Evolutionary conservation across 23 red algal species (phyloP), one percentile per base, ranked within the genome.

Genomic region (Porphyridium purpureum): DNA sequence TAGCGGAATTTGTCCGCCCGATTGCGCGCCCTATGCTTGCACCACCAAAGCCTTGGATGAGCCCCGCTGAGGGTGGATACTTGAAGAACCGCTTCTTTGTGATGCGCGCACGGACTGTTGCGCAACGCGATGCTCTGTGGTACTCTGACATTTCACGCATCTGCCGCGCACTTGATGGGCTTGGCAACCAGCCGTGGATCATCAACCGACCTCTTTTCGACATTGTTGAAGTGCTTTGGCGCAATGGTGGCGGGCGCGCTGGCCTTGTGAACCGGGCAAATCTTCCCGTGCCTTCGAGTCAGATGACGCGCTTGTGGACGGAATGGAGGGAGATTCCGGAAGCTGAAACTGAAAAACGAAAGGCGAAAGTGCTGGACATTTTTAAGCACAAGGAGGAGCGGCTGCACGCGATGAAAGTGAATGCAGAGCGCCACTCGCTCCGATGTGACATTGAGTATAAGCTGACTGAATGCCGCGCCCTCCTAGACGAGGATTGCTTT

Each of bases 361-460:
- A 44, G 11, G 38, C 38, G 17, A 11, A 44, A 17, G 38, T 11
- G 38, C 11, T 11, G 11, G 38, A 11, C 17, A 17, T 11, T 44
- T 17, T 11, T 17, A 17, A 44, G 38, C 17, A 44, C 17, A 44
- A 17, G 17, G 17, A 44, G 38, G 17, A 44, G 17, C 11, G 17
- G 17, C 11, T 44, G 38, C 11, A 44, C 11, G 38, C 17, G 17
- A 44, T 17, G 38, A 78, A 78, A 44, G 21, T 31, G 2, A 84
- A 81, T 21, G 57, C 66, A 1, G 88, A 95, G 47, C 66, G 75
- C 20, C 55, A 85, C 19, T 72, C 79, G 0, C 48, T 86, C 51
- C 60, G 74, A 1, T 82, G 72, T 31, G 69, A 86, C 35, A 83
- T 71, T 11, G 35, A 36, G 24, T 72, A 86, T 46, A 64, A 57